Evolutionary conservation across 176 grass and related monocot genomes (phyloP).

Genomic region (Carex cristatella): DNA sequence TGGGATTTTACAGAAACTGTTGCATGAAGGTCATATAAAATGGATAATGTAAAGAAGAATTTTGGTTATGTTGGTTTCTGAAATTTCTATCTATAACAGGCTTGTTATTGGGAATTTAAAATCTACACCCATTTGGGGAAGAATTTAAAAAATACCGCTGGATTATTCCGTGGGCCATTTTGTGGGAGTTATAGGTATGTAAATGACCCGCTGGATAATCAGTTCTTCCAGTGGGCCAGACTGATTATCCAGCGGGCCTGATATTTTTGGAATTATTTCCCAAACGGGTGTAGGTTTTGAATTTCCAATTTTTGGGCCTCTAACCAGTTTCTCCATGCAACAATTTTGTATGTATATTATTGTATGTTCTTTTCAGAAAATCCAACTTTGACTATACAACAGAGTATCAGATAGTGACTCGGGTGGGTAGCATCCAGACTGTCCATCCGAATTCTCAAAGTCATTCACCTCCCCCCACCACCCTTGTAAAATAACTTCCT

Average conservation of each 20-base stretch:
- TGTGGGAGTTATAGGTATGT: too few species aligned
- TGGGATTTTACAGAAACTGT: not conserved
- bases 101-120: too few species aligned
- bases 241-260: too few species aligned
- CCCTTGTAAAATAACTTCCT: not conserved
- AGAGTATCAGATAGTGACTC: not conserved
- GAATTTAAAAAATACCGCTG: too few species aligned
- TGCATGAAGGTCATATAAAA: not conserved
- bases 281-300: too few species aligned
- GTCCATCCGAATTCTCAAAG: not conserved
- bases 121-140: too few species aligned
- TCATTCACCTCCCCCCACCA: not conserved
- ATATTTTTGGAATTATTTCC: too few species aligned
- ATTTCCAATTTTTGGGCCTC: not conserved
- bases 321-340: not conserved
- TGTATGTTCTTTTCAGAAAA: not conserved
- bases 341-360: not conserved
- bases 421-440: not conserved
- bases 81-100: too few species aligned
- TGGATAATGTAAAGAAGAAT: not conserved
- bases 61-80: not conserved
- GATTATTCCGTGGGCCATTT: too few species aligned
- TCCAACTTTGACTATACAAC: not conserved
- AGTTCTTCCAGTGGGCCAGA: too few species aligned
- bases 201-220: too few species aligned